phyloP scores from a whole-genome alignment of 352 stramenopile genomes.

The Blastocystis sp. region DNA sequence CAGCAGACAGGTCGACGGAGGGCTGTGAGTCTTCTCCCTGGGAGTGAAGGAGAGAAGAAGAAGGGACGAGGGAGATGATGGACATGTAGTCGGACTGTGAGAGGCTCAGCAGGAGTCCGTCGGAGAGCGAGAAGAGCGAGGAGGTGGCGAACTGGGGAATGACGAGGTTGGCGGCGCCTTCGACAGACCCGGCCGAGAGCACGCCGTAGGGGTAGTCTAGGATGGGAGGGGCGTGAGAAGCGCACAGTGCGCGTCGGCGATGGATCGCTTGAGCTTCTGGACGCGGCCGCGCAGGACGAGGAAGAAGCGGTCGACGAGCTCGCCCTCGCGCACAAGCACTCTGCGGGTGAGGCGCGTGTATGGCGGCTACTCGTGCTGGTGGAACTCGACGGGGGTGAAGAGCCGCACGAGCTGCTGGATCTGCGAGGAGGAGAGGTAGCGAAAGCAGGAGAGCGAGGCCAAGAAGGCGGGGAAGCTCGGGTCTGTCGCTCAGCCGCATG shows the following conservation, averaged over 20 bases:
- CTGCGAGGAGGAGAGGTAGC: slow-evolving; percentile 25
- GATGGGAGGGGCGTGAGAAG: neutral
- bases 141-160: slow-evolving; percentile 37
- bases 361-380: neutral
- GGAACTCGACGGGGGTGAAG: slow-evolving; percentile 18
- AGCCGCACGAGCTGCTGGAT: slow-evolving; percentile 20
- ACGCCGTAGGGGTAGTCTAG: slow-evolving; percentile 56
- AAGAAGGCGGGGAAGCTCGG: neutral
- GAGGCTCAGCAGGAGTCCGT: slow-evolving; percentile 16
- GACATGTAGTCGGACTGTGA: slow-evolving; percentile 59
- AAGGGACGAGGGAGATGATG: slow-evolving; percentile 24
- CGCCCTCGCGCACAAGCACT: slow-evolving; percentile 22
- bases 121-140: slow-evolving; percentile 45
- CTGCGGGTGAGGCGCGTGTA: neutral
- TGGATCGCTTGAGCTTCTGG: slow-evolving; percentile 41
- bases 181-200: slow-evolving; percentile 7
- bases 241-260: slow-evolving; percentile 16
- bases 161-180: slow-evolving; percentile 7
- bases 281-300: slow-evolving; percentile 12
- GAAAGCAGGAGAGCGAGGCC: slow-evolving; percentile 39
- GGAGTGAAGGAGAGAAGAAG: neutral
- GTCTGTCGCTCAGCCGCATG: neutral
- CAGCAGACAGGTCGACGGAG: neutral
- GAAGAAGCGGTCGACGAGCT: slow-evolving; percentile 15
- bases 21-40: slow-evolving; percentile 19